A percentile compares a stretch with the other conserved stretches of the same genome.
Conservation (phyloP, 2,329 filamentous ascomycete species). For the Apiospora kogelbergensis region DNA sequence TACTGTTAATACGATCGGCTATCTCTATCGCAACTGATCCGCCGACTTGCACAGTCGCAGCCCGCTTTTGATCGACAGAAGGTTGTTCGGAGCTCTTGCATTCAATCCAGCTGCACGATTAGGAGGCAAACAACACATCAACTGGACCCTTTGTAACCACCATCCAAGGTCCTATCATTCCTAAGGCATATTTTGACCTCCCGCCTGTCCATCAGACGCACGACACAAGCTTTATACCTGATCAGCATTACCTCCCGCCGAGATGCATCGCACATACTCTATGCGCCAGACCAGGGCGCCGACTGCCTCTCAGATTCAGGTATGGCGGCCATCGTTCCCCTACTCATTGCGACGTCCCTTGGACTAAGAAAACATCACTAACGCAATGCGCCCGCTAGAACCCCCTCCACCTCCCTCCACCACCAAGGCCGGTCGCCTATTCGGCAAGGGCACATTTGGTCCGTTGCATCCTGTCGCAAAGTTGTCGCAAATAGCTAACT, state of each 20-base stretch:
- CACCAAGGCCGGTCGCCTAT: constrained; percentile 88
- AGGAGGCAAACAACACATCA: not conserved
- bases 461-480: constrained; percentile 39
- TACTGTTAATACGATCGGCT: not conserved
- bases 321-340: constrained; percentile 30
- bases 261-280: constrained; percentile 97
- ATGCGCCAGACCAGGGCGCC: constrained; percentile 97
- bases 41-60: not conserved
- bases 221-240: not conserved
- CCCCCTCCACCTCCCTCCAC: constrained; percentile 89
- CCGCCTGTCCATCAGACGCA: not conserved
- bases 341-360: no score
- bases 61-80: constrained; percentile 13
- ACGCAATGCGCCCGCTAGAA: constrained; percentile 57
- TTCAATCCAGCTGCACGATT: not conserved
- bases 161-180: not conserved
- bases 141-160: not conserved
- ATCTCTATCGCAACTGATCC: not conserved
- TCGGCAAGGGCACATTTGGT: constrained; percentile 85
- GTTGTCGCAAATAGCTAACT: not conserved
- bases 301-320: constrained; percentile 77
- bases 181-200: not conserved
- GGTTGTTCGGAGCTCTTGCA: not conserved
- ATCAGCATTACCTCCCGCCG: constrained; percentile 25
- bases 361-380: not conserved